Base-by-base conservation (phyloP, 1,139 yeast genomes). In the Nematodospora anomalae region DNA sequence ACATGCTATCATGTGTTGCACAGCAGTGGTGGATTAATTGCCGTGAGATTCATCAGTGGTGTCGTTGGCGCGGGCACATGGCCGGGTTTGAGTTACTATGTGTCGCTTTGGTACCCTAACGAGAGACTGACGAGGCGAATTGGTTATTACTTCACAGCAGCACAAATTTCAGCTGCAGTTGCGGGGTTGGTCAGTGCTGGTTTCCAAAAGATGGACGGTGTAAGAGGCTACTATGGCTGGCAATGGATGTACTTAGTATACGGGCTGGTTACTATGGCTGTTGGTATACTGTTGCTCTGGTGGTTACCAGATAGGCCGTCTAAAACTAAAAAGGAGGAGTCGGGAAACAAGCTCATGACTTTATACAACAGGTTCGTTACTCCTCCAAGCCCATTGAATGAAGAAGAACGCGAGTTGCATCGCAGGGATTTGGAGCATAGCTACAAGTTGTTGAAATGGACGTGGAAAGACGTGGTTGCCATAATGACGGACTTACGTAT, bases 81-180 rank as follows among this genome's bases (percentile, higher is more conserved):
- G 96, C 96, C 96, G 1, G 96, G 96, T 8, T 70, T 88, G 81
- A 81, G 90, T 16, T 87, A 86, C 60, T 88, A 86, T 52, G 71
- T 88, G 30, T 78, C 90, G 1, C 67, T 86, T 49, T 88, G 95
- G 94, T 88, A 88, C 52, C 96, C 96, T 1, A 76, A 82, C 37
- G 82, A 84, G 34, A 70, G 94, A 41, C 76, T 81, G 47, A 85
- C 95, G 3, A 74, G 79, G 47, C 69, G 96, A 52, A 84, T 88
- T 44, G 96, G 96, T 2, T 87, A 84, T 62, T 88, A 88, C 58
- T 88, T 83, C 59, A 86, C 95, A 2, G 96, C 96, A 12, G 95
- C 96, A 0, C 96, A 88, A 60, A 62, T 88, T 12, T 80, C 92
- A 26, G 92, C 95, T 2, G 83, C 95, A 8, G 90, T 79, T 5